Conservation (phyloP, 805 yeast species). For the Barnettozyma sucrosica region DNA sequence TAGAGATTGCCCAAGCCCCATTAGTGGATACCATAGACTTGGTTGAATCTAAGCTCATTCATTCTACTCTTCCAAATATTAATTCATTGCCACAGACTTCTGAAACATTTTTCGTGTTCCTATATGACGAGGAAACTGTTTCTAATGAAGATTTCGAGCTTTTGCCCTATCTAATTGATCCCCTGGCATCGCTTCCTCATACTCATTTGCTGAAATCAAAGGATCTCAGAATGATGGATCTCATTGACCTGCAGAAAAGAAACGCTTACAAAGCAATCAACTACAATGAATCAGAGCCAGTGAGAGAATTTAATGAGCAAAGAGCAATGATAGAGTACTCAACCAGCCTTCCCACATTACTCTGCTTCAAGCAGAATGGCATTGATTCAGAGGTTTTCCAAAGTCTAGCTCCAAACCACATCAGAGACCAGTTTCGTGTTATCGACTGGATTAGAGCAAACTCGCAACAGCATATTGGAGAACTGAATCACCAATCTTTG, state of each 20-base stretch:
- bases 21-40: constrained; percentile 19
- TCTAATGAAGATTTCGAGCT: constrained; percentile 59
- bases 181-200: constrained; percentile 52
- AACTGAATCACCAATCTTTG: constrained; percentile 32
- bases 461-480: constrained; percentile 47
- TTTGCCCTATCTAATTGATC: constrained; percentile 55
- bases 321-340: constrained; percentile 45
- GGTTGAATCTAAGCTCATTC: constrained; percentile 6
- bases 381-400: constrained; percentile 48
- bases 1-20: constrained; percentile 39
- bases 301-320: constrained; percentile 36
- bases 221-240: constrained; percentile 34
- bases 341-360: constrained; percentile 56
- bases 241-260: constrained; percentile 37
- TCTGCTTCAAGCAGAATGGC: constrained; percentile 54
- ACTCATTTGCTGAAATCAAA: constrained; percentile 47
- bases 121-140: constrained; percentile 43
- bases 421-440: constrained; percentile 44
- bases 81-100: constrained; percentile 26
- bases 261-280: constrained; percentile 34
- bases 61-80: background rate
- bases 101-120: constrained; percentile 47
- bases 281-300: constrained; percentile 32
- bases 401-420: constrained; percentile 59
- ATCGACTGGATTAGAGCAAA: constrained; percentile 41